Evolutionary conservation across 163 green algal genomes (phyloP).

Genomic region (Prototheca wickerhamii): DNA sequence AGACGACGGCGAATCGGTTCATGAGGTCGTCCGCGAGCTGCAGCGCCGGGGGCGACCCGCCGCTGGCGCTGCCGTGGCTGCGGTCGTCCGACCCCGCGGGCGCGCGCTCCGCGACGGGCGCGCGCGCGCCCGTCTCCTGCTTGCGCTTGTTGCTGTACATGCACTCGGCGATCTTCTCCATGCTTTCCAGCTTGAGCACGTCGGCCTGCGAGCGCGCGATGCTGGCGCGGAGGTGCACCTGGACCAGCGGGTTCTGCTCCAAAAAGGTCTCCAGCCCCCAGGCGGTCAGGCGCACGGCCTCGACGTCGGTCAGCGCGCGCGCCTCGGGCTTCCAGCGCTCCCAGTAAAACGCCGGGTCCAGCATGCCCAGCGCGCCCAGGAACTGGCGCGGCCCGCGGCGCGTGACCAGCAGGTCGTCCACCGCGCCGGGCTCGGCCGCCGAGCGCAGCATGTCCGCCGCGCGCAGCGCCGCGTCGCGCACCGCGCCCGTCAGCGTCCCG

Average conservation of each 20-base stretch:
- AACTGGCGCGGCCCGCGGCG: conserved; percentile 16
- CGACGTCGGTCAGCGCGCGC: not conserved
- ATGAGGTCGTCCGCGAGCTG: not conserved
- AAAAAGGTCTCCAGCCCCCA: conserved; percentile 24
- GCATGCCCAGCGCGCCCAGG: conserved; percentile 21
- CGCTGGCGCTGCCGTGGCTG: not conserved
- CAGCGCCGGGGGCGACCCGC: too few species aligned
- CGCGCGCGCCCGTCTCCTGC: not conserved
- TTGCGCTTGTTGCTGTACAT: not conserved
- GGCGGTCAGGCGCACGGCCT: conserved; percentile 12
- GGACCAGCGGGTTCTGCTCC: conserved; percentile 31
- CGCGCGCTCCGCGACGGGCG: not conserved
- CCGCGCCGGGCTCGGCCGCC: not conserved
- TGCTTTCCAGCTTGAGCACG: conserved; percentile 20
- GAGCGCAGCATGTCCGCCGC: conserved; percentile 11
- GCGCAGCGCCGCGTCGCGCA: conserved; percentile 8
- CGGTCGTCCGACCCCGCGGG: too few species aligned
- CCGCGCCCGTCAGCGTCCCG: conserved; percentile 3
- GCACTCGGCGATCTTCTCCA: conserved; percentile 26
- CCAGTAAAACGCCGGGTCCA: conserved; percentile 15
- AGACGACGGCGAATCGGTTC: not conserved
- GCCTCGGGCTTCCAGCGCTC: conserved; percentile 12
- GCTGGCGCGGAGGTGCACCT: conserved; percentile 28
- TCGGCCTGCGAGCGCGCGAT: conserved; percentile 18
- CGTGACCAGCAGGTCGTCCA: conserved; percentile 20